Percentiles rank a stretch among this genome's conserved stretches.
Conservation (phyloP, 2,329 filamentous ascomycete species). For the Aspergillus sp. region DNA sequence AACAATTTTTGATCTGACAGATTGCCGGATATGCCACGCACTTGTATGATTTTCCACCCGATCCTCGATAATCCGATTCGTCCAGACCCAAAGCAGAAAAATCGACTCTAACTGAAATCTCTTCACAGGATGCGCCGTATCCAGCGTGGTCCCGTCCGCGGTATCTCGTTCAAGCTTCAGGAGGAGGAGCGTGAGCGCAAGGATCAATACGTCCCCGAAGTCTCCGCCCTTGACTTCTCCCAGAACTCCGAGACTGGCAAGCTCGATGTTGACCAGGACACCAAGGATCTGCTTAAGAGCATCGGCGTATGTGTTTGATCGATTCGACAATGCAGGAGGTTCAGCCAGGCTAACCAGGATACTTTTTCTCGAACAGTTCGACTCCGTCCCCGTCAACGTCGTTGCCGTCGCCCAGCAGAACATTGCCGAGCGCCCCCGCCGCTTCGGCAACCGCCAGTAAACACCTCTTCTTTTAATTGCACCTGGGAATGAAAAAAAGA, state of each 20-base stretch:
- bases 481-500: neutral
- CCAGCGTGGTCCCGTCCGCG: constrained; percentile 96
- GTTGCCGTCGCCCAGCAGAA: constrained; percentile 87
- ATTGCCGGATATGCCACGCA: constrained; percentile 99
- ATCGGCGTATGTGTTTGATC: constrained; percentile 75
- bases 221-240: constrained; percentile 97
- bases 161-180: constrained; percentile 99
- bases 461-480: neutral
- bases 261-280: constrained; percentile 94
- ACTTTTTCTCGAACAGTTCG: constrained; percentile 65
- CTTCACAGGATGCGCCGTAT: constrained; percentile 86
- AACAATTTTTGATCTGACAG: constrained; percentile 43
- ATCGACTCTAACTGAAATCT: neutral
- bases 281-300: constrained; percentile 98
- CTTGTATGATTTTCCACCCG: constrained; percentile 41
- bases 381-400: constrained; percentile 95
- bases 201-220: constrained; percentile 99
- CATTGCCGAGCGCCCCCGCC: constrained; percentile 74
- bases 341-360: constrained; percentile 26
- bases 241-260: constrained; percentile 83
- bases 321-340: neutral
- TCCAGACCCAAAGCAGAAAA: neutral
- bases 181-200: constrained; percentile 99
- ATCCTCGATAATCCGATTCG: neutral
- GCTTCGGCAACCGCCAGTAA: constrained; percentile 29